Conservation (phyloP, 78 protist species). For the Guillardia theta region DNA sequence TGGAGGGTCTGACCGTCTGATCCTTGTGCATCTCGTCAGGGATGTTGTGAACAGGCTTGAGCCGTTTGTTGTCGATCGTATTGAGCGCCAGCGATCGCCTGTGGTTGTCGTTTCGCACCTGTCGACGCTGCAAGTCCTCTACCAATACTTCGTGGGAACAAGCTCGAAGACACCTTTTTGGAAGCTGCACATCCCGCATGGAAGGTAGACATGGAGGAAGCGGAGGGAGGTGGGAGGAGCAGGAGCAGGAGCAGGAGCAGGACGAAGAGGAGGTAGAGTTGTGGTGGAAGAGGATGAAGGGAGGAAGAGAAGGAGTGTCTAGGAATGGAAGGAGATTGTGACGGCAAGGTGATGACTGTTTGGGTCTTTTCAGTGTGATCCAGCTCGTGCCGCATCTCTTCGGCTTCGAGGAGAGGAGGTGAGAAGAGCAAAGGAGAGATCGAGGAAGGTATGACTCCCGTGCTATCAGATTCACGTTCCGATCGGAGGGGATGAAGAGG, state of each 20-base stretch:
- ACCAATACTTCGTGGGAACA: slow-evolving; percentile 7
- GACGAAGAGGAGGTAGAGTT: too few relatives aligned
- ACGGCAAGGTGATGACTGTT: too few relatives aligned
- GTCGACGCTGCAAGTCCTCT: slow-evolving; percentile 17
- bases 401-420: background rate
- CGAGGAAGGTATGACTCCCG: too few relatives aligned
- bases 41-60: background rate
- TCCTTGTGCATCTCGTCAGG: too few relatives aligned
- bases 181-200: background rate
- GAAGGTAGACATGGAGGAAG: background rate
- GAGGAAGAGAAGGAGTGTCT: too few relatives aligned
- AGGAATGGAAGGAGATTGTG: too few relatives aligned
- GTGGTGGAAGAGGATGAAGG: too few relatives aligned
- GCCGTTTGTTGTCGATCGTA: background rate
- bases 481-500: too few relatives aligned
- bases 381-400: background rate
- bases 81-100: slow-evolving; percentile 20
- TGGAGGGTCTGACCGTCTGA: too few relatives aligned
- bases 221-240: too few relatives aligned
- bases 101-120: slow-evolving; percentile 5
- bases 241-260: too few relatives aligned
- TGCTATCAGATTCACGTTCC: background rate
- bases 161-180: background rate
- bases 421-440: too few relatives aligned
- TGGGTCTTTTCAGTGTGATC: background rate